These are phyloP conservation scores for Pyrenophora seminiperda DNA, from an alignment of 2,329 filamentous ascomycete species.

Conservation along the genomic window DNA sequence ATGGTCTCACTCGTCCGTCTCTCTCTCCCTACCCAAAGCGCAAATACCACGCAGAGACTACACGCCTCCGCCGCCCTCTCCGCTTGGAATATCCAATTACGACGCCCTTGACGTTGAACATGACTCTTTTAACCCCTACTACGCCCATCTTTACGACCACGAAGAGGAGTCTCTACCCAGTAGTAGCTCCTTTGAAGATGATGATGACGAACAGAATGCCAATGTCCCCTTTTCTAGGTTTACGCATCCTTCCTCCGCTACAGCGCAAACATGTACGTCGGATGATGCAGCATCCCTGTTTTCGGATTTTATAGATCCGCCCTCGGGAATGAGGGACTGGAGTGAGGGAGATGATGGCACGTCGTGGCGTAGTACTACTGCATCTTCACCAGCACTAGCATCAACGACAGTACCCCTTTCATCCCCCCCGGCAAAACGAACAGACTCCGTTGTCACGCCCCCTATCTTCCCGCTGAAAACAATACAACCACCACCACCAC, in stretches of 20 bases:
- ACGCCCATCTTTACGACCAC: conserved; percentile 37
- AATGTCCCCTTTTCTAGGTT: conserved; percentile 24
- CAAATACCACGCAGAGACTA: conserved; percentile 33
- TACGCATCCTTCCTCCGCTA: conserved; percentile 9
- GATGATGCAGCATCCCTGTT: conserved; percentile 17
- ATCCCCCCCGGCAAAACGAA: conserved; percentile 9
- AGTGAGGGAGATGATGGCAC: no score
- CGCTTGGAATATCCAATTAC: conserved; percentile 51
- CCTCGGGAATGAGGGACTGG: no score
- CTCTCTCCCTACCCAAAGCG: conserved; percentile 9
- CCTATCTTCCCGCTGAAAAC: conserved; percentile 16
- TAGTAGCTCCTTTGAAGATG: conserved; percentile 18
- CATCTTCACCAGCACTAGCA: conserved; percentile 20
- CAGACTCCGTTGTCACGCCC: conserved; percentile 24
- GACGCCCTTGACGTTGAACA: conserved; percentile 51
- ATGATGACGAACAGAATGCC: conserved; percentile 17
- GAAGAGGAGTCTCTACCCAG: conserved; percentile 25
- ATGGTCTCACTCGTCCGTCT: conserved; percentile 23
- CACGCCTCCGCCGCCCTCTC: conserved; percentile 45
- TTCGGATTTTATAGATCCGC: conserved; percentile 17
- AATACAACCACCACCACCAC: no score
- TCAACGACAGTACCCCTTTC: conserved; percentile 7
- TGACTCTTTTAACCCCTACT: conserved; percentile 36
- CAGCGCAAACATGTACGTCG: conserved; percentile 7
- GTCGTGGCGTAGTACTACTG: neutral